phyloP scores from a whole-genome alignment of 495 filamentous ascomycete species.

The Aspergillus affinis region DNA sequence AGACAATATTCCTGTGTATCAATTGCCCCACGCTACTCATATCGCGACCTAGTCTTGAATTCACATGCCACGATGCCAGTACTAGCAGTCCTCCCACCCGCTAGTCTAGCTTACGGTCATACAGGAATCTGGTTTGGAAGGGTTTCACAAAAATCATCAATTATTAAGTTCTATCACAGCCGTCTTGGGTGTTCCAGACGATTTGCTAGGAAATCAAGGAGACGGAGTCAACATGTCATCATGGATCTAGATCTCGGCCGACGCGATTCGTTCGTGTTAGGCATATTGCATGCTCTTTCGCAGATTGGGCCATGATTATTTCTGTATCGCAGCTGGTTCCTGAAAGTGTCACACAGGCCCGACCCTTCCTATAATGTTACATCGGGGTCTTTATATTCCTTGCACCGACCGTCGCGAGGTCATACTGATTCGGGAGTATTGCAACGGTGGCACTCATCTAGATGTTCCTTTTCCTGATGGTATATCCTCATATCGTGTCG shows the following conservation, averaged over 20 bases:
- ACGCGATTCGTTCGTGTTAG: neutral
- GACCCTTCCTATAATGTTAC: neutral
- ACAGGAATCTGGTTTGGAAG: neutral
- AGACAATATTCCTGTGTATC: neutral
- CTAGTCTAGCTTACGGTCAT: neutral
- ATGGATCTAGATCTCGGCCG: neutral
- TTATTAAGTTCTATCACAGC: neutral
- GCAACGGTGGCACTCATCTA: constrained; percentile 20
- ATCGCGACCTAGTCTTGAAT: neutral
- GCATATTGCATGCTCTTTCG: neutral
- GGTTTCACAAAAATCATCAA: neutral
- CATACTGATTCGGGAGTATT: constrained; percentile 6
- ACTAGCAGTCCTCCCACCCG: neutral
- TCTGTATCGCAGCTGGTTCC: neutral
- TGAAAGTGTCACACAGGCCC: neutral
- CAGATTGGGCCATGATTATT: neutral
- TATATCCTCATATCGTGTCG: neutral
- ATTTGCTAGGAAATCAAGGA: neutral
- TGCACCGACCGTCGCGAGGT: neutral
- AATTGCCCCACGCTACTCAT: neutral
- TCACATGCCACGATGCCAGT: neutral
- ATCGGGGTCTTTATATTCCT: neutral
- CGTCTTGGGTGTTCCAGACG: neutral
- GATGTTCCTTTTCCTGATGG: neutral
- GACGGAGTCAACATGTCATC: neutral